phyloP scores from a whole-genome alignment of 2,329 filamentous ascomycete species.

The Cladosporium sp. region DNA sequence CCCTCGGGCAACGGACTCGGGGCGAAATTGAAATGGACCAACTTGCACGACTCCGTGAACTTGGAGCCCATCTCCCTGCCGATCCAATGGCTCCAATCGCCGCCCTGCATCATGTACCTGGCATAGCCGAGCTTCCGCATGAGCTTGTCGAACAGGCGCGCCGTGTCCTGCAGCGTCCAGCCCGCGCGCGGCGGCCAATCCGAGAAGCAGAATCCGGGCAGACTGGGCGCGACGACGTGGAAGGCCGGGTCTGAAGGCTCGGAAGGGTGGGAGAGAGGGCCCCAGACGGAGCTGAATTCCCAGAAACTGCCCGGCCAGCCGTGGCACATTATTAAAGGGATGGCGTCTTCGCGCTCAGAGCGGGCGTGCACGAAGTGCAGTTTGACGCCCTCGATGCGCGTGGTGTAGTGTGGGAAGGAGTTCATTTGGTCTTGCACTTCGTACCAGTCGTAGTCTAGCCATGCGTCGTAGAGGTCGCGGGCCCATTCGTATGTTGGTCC shows the following conservation, averaged over 20 bases:
- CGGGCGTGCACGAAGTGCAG: constrained; percentile 40
- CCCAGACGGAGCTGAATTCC: constrained; percentile 40
- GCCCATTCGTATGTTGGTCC: constrained; percentile 29
- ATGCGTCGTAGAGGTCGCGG: constrained; percentile 31
- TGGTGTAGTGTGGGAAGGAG: constrained; percentile 33
- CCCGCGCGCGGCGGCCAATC: constrained; percentile 25
- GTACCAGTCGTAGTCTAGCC: constrained; percentile 33
- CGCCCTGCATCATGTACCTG: constrained; percentile 36
- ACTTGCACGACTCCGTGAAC: constrained; percentile 34
- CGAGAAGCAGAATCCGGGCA: constrained; percentile 54
- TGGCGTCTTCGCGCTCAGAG: constrained; percentile 31
- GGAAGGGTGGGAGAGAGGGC: constrained; percentile 31
- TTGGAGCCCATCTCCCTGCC: constrained; percentile 35
- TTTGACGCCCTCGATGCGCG: constrained; percentile 32
- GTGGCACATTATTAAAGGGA: constrained; percentile 41
- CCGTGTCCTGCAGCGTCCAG: constrained; percentile 37
- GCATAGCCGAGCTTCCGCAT: constrained; percentile 40
- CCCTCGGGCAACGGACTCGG: constrained; percentile 34
- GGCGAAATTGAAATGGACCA: constrained; percentile 41
- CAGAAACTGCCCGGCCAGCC: constrained; percentile 46
- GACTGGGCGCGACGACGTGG: constrained; percentile 54
- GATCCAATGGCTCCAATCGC: constrained; percentile 41
- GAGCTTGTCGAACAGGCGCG: constrained; percentile 35
- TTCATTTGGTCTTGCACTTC: constrained; percentile 32
- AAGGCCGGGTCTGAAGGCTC: constrained; percentile 38